Evolutionary conservation across 2,329 filamentous ascomycete genomes (phyloP).

Genomic region (Stachybotrys chartarum): DNA sequence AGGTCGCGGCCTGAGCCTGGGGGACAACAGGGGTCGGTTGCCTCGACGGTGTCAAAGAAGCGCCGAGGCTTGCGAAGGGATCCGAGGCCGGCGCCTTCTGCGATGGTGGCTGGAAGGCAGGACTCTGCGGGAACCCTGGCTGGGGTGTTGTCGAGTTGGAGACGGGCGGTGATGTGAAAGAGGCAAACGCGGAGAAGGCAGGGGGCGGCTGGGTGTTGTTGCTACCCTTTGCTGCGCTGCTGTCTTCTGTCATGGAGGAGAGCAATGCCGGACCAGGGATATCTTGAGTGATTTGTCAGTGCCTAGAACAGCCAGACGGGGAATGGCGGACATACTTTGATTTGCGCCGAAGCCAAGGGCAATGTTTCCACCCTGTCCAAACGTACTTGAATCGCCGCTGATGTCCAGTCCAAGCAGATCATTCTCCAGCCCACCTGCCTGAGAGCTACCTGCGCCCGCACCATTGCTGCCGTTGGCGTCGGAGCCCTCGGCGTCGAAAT

Average conservation of each 20-base stretch:
- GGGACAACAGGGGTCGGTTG: conserved; percentile 14
- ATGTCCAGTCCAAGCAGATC: conserved; percentile 87
- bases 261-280: conserved; percentile 58
- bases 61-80: conserved; percentile 45
- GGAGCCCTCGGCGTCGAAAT: conserved; percentile 65
- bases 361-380: conserved; percentile 73
- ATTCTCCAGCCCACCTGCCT: conserved; percentile 69
- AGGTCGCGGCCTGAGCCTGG: conserved; percentile 16
- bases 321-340: conserved; percentile 42
- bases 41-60: conserved; percentile 15
- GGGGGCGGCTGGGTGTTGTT: conserved; percentile 34
- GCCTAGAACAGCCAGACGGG: neutral
- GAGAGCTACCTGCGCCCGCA: conserved; percentile 29
- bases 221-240: conserved; percentile 41
- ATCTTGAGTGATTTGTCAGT: conserved; percentile 31
- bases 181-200: conserved; percentile 46
- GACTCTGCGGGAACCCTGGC: conserved; percentile 38
- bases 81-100: conserved; percentile 29
- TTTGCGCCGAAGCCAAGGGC: conserved; percentile 72
- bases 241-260: conserved; percentile 56
- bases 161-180: conserved; percentile 44
- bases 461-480: conserved; percentile 44
- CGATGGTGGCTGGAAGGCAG: conserved; percentile 36
- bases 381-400: conserved; percentile 51
- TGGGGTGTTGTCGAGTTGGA: conserved; percentile 49